phyloP scores from a whole-genome alignment of 768 basidiomycete species.

The Lanmaoa rubissima region DNA sequence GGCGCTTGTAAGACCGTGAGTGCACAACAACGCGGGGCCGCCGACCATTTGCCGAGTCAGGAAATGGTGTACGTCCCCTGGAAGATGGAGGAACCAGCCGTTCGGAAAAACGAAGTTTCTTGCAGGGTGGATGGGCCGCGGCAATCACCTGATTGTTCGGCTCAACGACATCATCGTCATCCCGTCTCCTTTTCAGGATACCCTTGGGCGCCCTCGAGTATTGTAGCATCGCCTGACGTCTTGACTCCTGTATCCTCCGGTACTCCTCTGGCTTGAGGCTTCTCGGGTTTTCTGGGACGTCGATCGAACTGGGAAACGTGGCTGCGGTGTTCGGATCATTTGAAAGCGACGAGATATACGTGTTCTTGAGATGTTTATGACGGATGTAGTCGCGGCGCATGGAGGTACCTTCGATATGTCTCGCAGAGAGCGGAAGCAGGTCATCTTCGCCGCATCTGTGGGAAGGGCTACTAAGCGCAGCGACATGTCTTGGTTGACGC shows the following conservation, averaged over 20 bases:
- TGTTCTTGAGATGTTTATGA: slow-evolving; percentile 30
- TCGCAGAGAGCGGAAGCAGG: slow-evolving; percentile 12
- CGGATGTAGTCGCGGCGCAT: slow-evolving; percentile 28
- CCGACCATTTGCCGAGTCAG: slow-evolving; percentile 12
- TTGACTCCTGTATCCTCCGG: slow-evolving; percentile 22
- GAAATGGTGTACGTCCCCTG: slow-evolving; percentile 14
- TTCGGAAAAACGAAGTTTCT: slow-evolving; percentile 25
- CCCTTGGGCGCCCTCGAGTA: slow-evolving; percentile 24
- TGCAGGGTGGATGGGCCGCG: slow-evolving; percentile 6
- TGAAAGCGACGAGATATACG: slow-evolving; percentile 26
- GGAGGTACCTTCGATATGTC: slow-evolving; percentile 25
- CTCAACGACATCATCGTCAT: slow-evolving; percentile 17
- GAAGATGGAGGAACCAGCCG: not conserved
- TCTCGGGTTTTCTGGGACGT: slow-evolving; percentile 17
- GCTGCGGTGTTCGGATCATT: slow-evolving; percentile 6
- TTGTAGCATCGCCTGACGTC: slow-evolving; percentile 29
- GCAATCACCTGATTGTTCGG: not conserved
- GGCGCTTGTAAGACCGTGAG: slow-evolving; percentile 17
- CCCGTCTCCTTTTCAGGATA: slow-evolving; percentile 30
- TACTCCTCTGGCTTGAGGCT: slow-evolving; percentile 25
- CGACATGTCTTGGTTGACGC: slow-evolving; percentile 1
- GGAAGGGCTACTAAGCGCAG: not conserved
- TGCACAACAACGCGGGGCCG: slow-evolving; percentile 14
- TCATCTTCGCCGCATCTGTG: slow-evolving; percentile 25
- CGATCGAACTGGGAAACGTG: slow-evolving; percentile 18